Conservation (phyloP, 1,284 basidiomycete genomes). For the Cutaneotrichosporon dermatis region DNA sequence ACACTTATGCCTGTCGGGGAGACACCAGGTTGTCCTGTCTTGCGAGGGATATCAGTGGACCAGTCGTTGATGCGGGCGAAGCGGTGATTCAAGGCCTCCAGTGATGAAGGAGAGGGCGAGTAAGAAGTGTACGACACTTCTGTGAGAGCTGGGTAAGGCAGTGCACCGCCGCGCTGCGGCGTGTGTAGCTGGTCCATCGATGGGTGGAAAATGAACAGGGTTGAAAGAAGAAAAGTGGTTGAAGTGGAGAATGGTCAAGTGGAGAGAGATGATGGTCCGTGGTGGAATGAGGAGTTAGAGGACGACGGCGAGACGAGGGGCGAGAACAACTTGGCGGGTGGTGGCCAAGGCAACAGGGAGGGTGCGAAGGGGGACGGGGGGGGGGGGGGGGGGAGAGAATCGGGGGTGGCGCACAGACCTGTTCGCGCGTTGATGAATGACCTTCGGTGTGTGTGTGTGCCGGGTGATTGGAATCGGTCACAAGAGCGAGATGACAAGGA, state of each 20-base stretch:
- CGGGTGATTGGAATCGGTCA: too few species aligned
- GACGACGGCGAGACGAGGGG: neutral
- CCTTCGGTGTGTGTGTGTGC: neutral
- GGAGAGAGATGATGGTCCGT: neutral
- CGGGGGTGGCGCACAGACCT: neutral
- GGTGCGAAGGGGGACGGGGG: neutral
- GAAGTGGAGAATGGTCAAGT: neutral
- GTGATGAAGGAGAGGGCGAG: constrained; percentile 20
- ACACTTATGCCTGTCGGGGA: neutral
- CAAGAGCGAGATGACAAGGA: too few species aligned
- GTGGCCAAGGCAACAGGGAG: neutral
- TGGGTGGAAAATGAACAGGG: neutral
- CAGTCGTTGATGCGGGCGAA: constrained; percentile 14
- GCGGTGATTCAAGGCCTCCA: constrained; percentile 13
- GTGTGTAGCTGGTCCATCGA: neutral
- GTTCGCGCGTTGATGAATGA: neutral
- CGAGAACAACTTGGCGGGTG: too few species aligned
- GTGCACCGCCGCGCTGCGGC: neutral
- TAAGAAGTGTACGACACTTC: constrained; percentile 17
- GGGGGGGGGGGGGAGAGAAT: neutral
- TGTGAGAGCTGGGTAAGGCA: neutral
- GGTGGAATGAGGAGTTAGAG: neutral
- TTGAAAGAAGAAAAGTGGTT: neutral
- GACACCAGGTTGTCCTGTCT: neutral
- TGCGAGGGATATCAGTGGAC: constrained; percentile 7